Percentiles rank a stretch among this genome's conserved stretches.
Conservation (phyloP, 148 eudicot genomes). For the Dysphania ambrosioides region DNA sequence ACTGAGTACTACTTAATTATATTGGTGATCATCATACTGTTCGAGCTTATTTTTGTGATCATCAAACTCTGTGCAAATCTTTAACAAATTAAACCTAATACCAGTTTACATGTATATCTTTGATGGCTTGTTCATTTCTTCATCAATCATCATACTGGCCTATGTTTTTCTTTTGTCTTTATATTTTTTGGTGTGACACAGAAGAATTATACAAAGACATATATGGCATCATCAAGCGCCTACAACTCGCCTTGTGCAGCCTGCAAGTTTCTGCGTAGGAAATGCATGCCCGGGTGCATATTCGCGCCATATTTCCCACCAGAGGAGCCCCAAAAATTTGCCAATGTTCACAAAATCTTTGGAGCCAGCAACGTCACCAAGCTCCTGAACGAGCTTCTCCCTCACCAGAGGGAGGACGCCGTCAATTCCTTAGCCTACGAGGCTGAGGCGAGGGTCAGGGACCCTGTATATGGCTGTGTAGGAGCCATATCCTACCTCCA, state of each 20-base stretch:
- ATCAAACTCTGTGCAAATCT: neutral
- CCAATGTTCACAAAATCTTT: conserved; percentile 85
- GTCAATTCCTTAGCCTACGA: conserved; percentile 80
- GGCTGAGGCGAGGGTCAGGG: conserved; percentile 72
- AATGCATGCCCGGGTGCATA: conserved; percentile 79
- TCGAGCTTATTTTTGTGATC: too few relatives aligned
- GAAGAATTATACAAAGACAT: neutral
- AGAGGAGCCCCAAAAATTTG: conserved; percentile 77
- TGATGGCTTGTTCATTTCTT: neutral
- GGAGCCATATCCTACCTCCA: conserved; percentile 74
- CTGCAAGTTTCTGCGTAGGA: conserved; percentile 82
- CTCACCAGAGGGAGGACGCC: conserved; percentile 74
- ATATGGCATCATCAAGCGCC: conserved; percentile 65
- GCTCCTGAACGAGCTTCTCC: conserved; percentile 71
- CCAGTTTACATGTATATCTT: neutral
- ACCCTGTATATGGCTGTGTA: conserved; percentile 80
- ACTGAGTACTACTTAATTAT: too few relatives aligned
- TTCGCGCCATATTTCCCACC: conserved; percentile 85
- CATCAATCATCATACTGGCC: too few relatives aligned
- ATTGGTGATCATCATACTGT: too few relatives aligned
- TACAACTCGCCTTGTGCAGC: conserved; percentile 88
- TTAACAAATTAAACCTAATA: neutral
- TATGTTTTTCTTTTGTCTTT: neutral
- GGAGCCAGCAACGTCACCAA: conserved; percentile 82
- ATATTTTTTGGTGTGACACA: neutral